phyloP scores from a whole-genome alignment of 768 basidiomycete genomes.

The Mycena galericulata region DNA sequence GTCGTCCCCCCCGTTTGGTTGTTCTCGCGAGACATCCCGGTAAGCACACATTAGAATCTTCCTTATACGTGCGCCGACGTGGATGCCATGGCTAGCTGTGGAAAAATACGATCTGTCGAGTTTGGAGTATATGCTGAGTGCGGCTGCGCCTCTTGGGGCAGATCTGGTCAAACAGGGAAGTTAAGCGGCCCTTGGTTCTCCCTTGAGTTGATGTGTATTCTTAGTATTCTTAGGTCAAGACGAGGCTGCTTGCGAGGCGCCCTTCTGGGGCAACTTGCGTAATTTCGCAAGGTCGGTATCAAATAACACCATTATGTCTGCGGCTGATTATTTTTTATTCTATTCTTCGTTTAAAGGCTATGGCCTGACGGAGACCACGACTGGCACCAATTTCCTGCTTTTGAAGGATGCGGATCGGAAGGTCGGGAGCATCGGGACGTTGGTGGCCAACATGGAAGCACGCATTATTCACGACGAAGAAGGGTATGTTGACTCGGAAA shows the following conservation, averaged over 20 bases:
- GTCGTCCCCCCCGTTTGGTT: slow-evolving; percentile 89
- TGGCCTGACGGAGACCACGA: slow-evolving; percentile 77
- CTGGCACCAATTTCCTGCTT: slow-evolving; percentile 59
- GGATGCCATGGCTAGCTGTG: slow-evolving; percentile 58
- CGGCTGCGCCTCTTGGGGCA: slow-evolving; percentile 73
- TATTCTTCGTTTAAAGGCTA: slow-evolving; percentile 50
- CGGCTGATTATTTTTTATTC: neutral
- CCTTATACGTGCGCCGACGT: too few relatives aligned
- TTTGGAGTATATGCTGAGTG: slow-evolving; percentile 62
- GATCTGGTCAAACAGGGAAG: slow-evolving; percentile 57
- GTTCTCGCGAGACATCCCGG: slow-evolving; percentile 58
- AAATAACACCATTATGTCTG: neutral
- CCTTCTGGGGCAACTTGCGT: slow-evolving; percentile 25
- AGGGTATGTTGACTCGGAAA: slow-evolving; percentile 51
- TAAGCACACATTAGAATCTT: too few relatives aligned
- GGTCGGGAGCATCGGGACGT: slow-evolving; percentile 64
- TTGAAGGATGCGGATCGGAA: slow-evolving; percentile 49
- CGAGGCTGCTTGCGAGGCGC: slow-evolving; percentile 21
- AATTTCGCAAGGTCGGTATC: slow-evolving; percentile 42
- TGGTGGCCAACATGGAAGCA: slow-evolving; percentile 71
- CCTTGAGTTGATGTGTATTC: slow-evolving; percentile 37
- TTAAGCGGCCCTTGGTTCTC: neutral
- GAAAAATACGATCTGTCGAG: slow-evolving; percentile 64
- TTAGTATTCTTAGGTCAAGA: neutral
- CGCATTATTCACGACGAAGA: slow-evolving; percentile 64